Percentiles rank a stretch among this genome's conserved stretches.
phyloP scores from a whole-genome alignment of 1,284 basidiomycete species.

The Melampsora americana region DNA sequence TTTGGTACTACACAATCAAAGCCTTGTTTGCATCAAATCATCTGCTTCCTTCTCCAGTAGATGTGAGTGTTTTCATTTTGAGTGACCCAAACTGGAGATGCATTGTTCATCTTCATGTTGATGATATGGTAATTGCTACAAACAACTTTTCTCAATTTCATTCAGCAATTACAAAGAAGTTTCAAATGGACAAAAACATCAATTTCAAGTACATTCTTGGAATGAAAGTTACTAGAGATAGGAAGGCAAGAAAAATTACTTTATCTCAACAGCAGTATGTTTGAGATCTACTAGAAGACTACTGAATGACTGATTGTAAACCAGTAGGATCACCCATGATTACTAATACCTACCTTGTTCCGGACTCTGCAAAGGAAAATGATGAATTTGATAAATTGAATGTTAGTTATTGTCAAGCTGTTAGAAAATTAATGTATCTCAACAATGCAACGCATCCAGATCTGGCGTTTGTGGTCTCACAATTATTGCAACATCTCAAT shows the following conservation, averaged over 20 bases:
- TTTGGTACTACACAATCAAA: no score
- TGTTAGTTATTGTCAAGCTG: neutral
- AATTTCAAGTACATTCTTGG: neutral
- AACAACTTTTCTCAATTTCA: neutral
- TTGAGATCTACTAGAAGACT: neutral
- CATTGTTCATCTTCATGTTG: neutral
- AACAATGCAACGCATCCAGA: neutral
- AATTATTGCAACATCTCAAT: constrained; percentile 4
- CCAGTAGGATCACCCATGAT: neutral
- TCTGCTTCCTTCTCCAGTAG: no score
- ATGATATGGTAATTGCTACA: neutral
- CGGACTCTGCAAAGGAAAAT: neutral
- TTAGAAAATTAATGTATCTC: neutral
- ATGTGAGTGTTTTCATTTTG: neutral
- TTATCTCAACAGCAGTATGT: neutral
- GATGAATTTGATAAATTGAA: neutral
- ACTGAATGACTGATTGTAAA: neutral
- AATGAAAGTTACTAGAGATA: neutral
- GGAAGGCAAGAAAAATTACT: neutral
- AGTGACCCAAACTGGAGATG: neutral
- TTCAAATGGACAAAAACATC: neutral
- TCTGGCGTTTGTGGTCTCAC: neutral
- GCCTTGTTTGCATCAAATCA: no score
- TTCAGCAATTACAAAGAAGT: neutral
- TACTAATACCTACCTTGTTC: neutral